Evolutionary conservation across 2,329 filamentous ascomycete genomes (phyloP).

Genomic region (Tolypocladium paradoxum): DNA sequence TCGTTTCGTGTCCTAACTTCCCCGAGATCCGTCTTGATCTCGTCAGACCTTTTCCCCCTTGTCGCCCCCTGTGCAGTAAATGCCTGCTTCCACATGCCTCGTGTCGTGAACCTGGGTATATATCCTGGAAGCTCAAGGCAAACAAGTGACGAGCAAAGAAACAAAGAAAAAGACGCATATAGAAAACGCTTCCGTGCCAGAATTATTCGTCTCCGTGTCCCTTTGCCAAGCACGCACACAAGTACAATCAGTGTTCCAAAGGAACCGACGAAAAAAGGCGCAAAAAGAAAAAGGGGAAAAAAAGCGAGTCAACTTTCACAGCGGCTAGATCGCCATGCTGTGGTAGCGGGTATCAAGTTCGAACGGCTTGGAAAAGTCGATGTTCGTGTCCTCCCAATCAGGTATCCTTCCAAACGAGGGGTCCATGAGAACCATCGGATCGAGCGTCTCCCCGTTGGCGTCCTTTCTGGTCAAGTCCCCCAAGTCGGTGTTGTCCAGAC

Average conservation of each 20-base stretch:
- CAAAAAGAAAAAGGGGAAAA: not conserved
- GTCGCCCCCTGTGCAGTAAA: not conserved
- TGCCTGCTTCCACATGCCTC: slow-evolving; percentile 1
- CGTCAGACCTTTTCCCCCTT: not conserved
- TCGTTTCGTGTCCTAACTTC: not conserved
- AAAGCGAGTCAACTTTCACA: slow-evolving; percentile 5
- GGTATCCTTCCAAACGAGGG: slow-evolving; percentile 11
- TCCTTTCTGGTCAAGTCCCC: slow-evolving; percentile 14
- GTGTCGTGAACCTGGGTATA: slow-evolving; percentile 14
- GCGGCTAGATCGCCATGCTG: slow-evolving; percentile 15
- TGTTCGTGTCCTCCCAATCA: slow-evolving; percentile 39
- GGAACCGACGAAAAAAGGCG: not conserved
- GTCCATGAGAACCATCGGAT: slow-evolving; percentile 19
- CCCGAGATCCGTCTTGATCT: not conserved
- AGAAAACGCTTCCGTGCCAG: not conserved
- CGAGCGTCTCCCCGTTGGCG: slow-evolving; percentile 7
- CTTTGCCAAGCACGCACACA: not conserved
- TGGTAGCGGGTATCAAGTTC: slow-evolving; percentile 34
- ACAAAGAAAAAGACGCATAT: slow-evolving; percentile 1
- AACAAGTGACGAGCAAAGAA: slow-evolving; percentile 2
- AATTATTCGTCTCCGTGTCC: not conserved
- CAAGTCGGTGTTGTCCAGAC: slow-evolving; percentile 26
- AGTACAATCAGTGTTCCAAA: not conserved
- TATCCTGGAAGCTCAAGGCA: slow-evolving; percentile 14
- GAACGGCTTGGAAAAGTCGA: slow-evolving; percentile 43